Evolutionary conservation across 169 alveolate genomes (phyloP).

Genomic region (Cryptosporidium sp.): DNA sequence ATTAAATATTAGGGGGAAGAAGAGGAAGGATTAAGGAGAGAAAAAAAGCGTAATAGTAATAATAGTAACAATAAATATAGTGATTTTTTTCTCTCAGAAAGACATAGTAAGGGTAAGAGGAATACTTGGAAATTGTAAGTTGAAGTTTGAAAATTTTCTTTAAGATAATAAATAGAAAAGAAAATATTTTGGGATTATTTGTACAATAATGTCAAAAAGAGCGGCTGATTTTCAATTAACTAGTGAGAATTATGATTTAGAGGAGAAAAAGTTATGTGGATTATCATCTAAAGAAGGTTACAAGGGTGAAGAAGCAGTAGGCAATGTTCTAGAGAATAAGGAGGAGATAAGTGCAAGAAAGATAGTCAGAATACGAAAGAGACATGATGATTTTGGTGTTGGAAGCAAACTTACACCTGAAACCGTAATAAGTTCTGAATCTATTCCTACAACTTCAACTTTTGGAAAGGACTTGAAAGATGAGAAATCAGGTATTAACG

Average conservation of each 20-base stretch:
- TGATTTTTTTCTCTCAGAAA: too few species aligned
- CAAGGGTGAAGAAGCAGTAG: not conserved
- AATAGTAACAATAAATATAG: not conserved
- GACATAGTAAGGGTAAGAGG: not conserved
- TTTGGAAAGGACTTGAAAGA: not conserved
- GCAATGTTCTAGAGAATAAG: not conserved
- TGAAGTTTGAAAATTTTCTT: not conserved
- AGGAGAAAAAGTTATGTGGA: slow-evolving; percentile 5
- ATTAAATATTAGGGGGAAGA: not conserved
- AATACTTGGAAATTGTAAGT: not conserved
- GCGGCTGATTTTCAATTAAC: slow-evolving; percentile 63
- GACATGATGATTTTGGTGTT: not conserved
- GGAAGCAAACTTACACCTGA: not conserved
- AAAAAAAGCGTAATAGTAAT: not conserved
- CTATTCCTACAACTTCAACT: not conserved
- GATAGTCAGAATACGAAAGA: slow-evolving; percentile 28
- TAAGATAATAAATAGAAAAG: not conserved
- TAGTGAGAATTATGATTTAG: slow-evolving; percentile 39
- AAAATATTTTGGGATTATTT: not conserved
- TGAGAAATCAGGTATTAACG: not conserved
- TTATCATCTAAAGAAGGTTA: not conserved
- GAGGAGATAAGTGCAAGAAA: slow-evolving; percentile 48
- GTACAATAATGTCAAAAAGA: slow-evolving; percentile 55
- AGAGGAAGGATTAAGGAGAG: not conserved
- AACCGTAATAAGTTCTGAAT: not conserved